Conservation (phyloP, 2,329 filamentous ascomycete species). For the Sporothrix globosa region DNA sequence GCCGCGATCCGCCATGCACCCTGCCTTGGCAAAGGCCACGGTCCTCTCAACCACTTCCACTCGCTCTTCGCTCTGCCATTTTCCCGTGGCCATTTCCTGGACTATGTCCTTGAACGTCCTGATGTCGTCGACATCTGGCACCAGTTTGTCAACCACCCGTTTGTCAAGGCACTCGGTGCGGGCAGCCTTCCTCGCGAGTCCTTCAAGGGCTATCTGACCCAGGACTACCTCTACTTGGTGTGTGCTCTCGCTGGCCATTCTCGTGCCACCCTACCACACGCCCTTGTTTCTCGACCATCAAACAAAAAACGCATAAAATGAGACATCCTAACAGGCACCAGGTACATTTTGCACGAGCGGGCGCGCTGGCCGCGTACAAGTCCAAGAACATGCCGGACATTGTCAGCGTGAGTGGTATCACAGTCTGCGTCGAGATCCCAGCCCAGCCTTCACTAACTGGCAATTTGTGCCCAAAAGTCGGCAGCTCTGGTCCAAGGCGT, state of each 20-base stretch:
- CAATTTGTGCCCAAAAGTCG: constrained; percentile 35
- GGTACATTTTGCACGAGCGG: constrained; percentile 80
- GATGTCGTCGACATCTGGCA: constrained; percentile 78
- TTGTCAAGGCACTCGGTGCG: constrained; percentile 75
- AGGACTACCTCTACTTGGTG: constrained; percentile 90
- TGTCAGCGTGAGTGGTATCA: constrained; percentile 57
- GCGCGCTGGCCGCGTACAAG: constrained; percentile 85
- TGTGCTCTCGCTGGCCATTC: constrained; percentile 35
- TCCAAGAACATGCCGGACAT: constrained; percentile 74
- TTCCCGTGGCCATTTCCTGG: constrained; percentile 72
- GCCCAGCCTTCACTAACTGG: neutral
- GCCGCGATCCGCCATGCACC: constrained; percentile 69
- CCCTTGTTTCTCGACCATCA: neutral
- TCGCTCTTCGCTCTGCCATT: constrained; percentile 70
- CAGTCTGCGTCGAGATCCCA: neutral
- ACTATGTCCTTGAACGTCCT: constrained; percentile 75
- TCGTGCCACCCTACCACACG: too few relatives aligned
- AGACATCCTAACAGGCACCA: neutral
- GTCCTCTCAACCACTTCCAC: constrained; percentile 79
- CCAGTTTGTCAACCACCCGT: constrained; percentile 77
- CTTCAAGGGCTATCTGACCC: constrained; percentile 87
- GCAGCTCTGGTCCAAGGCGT: constrained; percentile 73
- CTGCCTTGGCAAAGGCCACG: constrained; percentile 66
- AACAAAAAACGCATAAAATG: neutral
- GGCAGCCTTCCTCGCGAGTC: constrained; percentile 73